These are phyloP conservation scores for Tuber umbilicatum DNA, from an alignment of 495 filamentous ascomycete genomes.

Conservation along the genomic window DNA sequence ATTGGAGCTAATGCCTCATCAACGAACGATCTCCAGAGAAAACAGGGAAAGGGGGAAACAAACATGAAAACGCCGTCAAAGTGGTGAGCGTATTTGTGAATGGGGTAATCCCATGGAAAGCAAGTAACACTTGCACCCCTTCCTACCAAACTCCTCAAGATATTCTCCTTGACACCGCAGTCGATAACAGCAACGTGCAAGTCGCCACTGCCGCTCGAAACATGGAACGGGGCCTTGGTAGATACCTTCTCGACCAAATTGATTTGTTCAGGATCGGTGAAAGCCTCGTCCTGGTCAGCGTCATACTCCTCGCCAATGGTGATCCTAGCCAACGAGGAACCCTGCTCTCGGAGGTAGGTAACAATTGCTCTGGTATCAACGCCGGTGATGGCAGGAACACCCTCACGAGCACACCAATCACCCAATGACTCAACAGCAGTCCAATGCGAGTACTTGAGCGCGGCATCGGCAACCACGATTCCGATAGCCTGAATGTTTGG, in stretches of 20 bases:
- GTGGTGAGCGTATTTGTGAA: conserved; percentile 95
- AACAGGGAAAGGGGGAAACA: conserved; percentile 10
- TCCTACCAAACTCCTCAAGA: conserved; percentile 82
- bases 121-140: conserved; percentile 83
- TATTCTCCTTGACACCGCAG: conserved; percentile 99
- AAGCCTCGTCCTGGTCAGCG: conserved; percentile 95
- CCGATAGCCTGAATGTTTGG: conserved; percentile 93
- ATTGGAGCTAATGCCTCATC: conserved; percentile 56
- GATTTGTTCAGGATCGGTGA: conserved; percentile 88
- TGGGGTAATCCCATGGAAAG: conserved; percentile 92
- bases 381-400: conserved; percentile 90
- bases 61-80: conserved; percentile 92
- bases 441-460: conserved; percentile 93
- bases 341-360: conserved; percentile 88
- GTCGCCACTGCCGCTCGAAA: conserved; percentile 68
- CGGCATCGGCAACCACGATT: conserved; percentile 91
- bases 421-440: conserved; percentile 89
- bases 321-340: conserved; percentile 89
- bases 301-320: conserved; percentile 97
- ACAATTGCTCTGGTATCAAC: conserved; percentile 97
- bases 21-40: neutral
- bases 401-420: conserved; percentile 92
- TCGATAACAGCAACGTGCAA: conserved; percentile 92
- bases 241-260: conserved; percentile 91
- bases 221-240: conserved; percentile 96